Evolutionary conservation across 805 yeast species (phyloP).

Genomic region (Hanseniaspora occidentalis): DNA sequence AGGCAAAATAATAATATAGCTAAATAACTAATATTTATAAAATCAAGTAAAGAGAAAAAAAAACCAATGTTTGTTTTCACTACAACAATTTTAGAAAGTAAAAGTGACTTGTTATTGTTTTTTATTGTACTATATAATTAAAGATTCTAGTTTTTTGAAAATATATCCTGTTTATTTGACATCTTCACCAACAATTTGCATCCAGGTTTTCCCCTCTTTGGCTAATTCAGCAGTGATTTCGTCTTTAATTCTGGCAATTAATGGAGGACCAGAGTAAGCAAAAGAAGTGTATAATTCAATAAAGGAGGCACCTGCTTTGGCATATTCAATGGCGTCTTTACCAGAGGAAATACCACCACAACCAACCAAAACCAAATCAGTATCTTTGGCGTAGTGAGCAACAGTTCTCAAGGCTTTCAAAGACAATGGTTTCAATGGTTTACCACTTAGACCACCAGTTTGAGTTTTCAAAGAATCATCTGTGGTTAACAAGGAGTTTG

Average conservation of each 20-base stretch:
- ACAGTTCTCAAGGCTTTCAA: slow-evolving; percentile 58
- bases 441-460: slow-evolving; percentile 87
- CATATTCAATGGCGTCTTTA: slow-evolving; percentile 81
- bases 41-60: background rate
- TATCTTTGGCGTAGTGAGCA: slow-evolving; percentile 64
- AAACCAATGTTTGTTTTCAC: slow-evolving; percentile 2
- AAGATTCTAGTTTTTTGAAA: background rate
- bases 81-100: too few species aligned
- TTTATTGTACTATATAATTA: too few species aligned
- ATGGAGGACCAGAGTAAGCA: slow-evolving; percentile 88
- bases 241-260: slow-evolving; percentile 47
- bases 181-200: slow-evolving; percentile 60
- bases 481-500: slow-evolving; percentile 41
- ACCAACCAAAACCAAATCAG: slow-evolving; percentile 67
- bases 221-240: slow-evolving; percentile 48
- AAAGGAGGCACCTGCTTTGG: slow-evolving; percentile 87
- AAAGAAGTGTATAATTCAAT: slow-evolving; percentile 80
- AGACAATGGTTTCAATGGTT: slow-evolving; percentile 73
- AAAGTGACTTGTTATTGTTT: background rate
- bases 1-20: background rate
- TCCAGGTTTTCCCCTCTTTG: slow-evolving; percentile 76
- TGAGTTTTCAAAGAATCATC: slow-evolving; percentile 35
- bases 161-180: too few species aligned
- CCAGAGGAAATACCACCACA: slow-evolving; percentile 92
- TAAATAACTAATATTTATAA: background rate